Evolutionary conservation across 495 filamentous ascomycete species (phyloP).

Genomic region (Pyrenula aspistea): DNA sequence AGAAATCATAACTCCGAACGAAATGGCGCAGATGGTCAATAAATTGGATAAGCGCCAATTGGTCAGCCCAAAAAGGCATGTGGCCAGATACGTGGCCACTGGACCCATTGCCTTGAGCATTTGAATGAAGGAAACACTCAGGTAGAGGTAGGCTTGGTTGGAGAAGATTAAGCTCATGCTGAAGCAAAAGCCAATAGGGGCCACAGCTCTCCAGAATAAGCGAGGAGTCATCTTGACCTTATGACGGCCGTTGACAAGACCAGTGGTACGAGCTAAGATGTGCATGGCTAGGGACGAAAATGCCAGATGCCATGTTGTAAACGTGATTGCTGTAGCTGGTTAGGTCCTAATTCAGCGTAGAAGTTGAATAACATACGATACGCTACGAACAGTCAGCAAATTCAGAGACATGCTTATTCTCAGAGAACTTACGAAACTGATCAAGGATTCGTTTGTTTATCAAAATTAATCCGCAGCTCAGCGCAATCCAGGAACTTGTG

Average conservation of each 20-base stretch:
- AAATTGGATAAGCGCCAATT: background rate
- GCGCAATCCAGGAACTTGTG: background rate
- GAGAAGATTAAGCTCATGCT: conserved; percentile 59
- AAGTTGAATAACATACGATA: background rate
- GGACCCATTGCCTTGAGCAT: conserved; percentile 55
- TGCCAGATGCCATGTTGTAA: conserved; percentile 68
- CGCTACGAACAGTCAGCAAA: too few species aligned
- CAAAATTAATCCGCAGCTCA: background rate
- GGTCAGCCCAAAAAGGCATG: background rate
- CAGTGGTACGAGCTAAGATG: conserved; percentile 55
- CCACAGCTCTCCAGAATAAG: conserved; percentile 56
- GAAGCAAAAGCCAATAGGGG: conserved; percentile 66
- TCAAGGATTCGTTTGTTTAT: background rate
- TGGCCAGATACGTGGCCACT: background rate
- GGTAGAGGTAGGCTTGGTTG: conserved; percentile 63
- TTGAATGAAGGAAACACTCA: conserved; percentile 69
- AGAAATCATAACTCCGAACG: conserved; percentile 59
- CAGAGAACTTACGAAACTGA: background rate
- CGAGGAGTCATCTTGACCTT: conserved; percentile 55
- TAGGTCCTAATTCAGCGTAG: background rate
- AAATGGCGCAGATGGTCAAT: conserved; percentile 58
- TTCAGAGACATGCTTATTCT: too few species aligned
- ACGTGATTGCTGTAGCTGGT: conserved; percentile 34
- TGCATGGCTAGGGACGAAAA: conserved; percentile 68
- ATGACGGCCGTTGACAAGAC: conserved; percentile 54